phyloP scores from a whole-genome alignment of 345 rosid genomes.

The thale cress (Arabidopsis thaliana) region TAIR10.1 NC_003070.9:27967501-27968000 shows the following conservation, averaged over 20 bases:
- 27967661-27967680: slow-evolving; percentile 59
- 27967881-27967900: slow-evolving; percentile 20
- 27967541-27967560: slow-evolving; percentile 55
- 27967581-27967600: slow-evolving; percentile 72
- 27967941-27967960: slow-evolving; percentile 15
- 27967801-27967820: slow-evolving; percentile 22
- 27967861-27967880: slow-evolving; percentile 19
- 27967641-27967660: slow-evolving; percentile 79
- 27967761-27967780: slow-evolving; percentile 3
- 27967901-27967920: slow-evolving; percentile 22
- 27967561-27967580: slow-evolving; percentile 68
- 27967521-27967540: slow-evolving; percentile 19
- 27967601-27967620: slow-evolving; percentile 81
- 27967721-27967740: slow-evolving; percentile 30
- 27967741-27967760: slow-evolving; percentile 4
- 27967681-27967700: not conserved
- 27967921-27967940: slow-evolving; percentile 8
- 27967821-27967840: slow-evolving; percentile 34
- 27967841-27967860: slow-evolving; percentile 31
- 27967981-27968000: slow-evolving; percentile 25
- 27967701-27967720: slow-evolving; percentile 34
- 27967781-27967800: slow-evolving; percentile 5
- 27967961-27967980: slow-evolving; percentile 35
- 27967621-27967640: slow-evolving; percentile 78
- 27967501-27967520: slow-evolving; percentile 1